Conservation (phyloP, 2,329 filamentous ascomycete genomes). For the Aaosphaeria pasadenensis region DNA sequence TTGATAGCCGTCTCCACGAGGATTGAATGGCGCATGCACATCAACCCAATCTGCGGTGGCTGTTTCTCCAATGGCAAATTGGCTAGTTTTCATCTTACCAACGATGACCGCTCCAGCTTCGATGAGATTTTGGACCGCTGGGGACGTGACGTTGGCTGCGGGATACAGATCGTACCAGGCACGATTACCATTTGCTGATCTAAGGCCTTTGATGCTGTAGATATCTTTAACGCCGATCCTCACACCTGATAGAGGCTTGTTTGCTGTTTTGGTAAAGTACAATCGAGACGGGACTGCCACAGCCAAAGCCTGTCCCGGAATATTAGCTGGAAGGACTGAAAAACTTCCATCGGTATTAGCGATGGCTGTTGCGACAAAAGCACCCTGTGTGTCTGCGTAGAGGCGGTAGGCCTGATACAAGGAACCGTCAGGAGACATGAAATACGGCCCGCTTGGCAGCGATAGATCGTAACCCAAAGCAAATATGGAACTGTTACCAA, state of each 20-base stretch:
- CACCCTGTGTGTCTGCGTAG: slow-evolving; percentile 49
- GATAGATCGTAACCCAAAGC: slow-evolving; percentile 26
- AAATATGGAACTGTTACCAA: not conserved
- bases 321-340: slow-evolving; percentile 43
- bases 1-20: slow-evolving; percentile 45
- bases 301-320: slow-evolving; percentile 43
- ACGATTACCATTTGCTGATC: slow-evolving; percentile 56
- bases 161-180: slow-evolving; percentile 57
- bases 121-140: slow-evolving; percentile 54
- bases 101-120: slow-evolving; percentile 56
- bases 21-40: slow-evolving; percentile 44
- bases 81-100: slow-evolving; percentile 46
- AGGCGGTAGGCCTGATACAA: slow-evolving; percentile 50
- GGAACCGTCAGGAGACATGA: slow-evolving; percentile 44
- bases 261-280: slow-evolving; percentile 52
- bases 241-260: slow-evolving; percentile 59
- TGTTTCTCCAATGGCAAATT: slow-evolving; percentile 45
- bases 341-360: slow-evolving; percentile 38
- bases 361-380: slow-evolving; percentile 49
- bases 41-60: slow-evolving; percentile 53
- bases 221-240: slow-evolving; percentile 64
- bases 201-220: slow-evolving; percentile 56
- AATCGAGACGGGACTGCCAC: slow-evolving; percentile 59
- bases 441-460: slow-evolving; percentile 45
- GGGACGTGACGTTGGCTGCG: slow-evolving; percentile 45